Base-by-base conservation (phyloP, 1,139 yeast species). In the Hyphopichia buzzinii region DNA sequence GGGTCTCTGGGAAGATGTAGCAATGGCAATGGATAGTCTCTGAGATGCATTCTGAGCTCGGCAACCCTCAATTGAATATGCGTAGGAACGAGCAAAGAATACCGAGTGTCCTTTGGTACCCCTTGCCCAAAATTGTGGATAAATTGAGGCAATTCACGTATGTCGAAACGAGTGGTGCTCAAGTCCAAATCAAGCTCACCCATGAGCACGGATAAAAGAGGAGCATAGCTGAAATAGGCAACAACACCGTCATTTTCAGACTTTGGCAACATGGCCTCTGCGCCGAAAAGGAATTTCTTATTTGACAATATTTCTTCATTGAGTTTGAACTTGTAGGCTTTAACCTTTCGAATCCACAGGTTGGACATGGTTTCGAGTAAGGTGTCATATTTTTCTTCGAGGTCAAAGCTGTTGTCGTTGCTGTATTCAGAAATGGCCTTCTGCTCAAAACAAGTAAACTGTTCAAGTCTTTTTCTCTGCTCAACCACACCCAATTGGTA, bases 111-210 rank as follows among this genome's bases (percentile, higher is more conserved):
- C 37, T 57, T 54, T 0, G 97, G 97, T 17, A 84, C 74, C 0
- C 95, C 95, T 54, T 88, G 90, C 4, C 97, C 97, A 13, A 84
- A 68, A 14, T 79, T 74, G 51, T 81, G 62, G 23, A 90, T 56
- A 52, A 81, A 89, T 19, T 79, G 63, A 1, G 86, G 74, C 13
- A 86, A 57, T 4, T 74, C 64, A 2, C 65, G 67, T 4, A 74
- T 47, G 1, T 75, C 75, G 51, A 83, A 82, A 2, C 68, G 55
- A 0, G 96, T 88, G 16, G 70, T 64, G 4, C 65, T 59, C 2
- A 89, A 36, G 4, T 64, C 59, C 38, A 87, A 56, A 37, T 77
- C 78, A n/a, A 85, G 57, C 17, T 76, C 72, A 33, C 76, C 77
- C 57, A 87, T 60, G 10, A 77, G 60, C 17, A 84, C 52, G 17